Evolutionary conservation across 352 stramenopile species (phyloP).

Genomic region (Peronospora destructor): DNA sequence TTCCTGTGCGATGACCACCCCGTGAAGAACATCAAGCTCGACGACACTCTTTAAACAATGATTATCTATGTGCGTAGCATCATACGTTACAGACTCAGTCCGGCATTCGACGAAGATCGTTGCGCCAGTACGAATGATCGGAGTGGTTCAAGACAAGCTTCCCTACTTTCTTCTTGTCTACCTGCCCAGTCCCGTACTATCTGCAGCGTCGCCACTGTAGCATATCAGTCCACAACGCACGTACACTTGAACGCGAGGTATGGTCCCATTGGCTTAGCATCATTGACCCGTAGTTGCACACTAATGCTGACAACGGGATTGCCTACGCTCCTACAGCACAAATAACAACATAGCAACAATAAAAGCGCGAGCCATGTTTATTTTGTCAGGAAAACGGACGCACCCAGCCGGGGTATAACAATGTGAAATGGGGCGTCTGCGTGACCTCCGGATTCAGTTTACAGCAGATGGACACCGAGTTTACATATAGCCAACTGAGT

Average conservation of each 20-base stretch:
- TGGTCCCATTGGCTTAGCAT: conserved; percentile 27
- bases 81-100: conserved; percentile 41
- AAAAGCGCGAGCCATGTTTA: not conserved
- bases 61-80: conserved; percentile 42
- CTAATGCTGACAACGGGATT: conserved; percentile 44
- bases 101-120: conserved; percentile 49
- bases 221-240: conserved; percentile 3
- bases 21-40: conserved; percentile 68
- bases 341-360: too few species aligned
- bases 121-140: conserved; percentile 38
- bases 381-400: too few species aligned
- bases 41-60: conserved; percentile 25
- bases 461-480: too few species aligned
- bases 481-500: too few species aligned
- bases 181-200: conserved; percentile 34
- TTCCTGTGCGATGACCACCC: too few species aligned
- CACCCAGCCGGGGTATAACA: too few species aligned
- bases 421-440: too few species aligned
- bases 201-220: not conserved
- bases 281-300: conserved; percentile 52
- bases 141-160: conserved; percentile 32
- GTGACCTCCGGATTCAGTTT: too few species aligned
- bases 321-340: conserved; percentile 47
- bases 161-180: conserved; percentile 40
- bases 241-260: too few species aligned